These are phyloP conservation scores for Murraya paniculata DNA, from an alignment of 345 rosid species.

Conservation along the genomic window DNA sequence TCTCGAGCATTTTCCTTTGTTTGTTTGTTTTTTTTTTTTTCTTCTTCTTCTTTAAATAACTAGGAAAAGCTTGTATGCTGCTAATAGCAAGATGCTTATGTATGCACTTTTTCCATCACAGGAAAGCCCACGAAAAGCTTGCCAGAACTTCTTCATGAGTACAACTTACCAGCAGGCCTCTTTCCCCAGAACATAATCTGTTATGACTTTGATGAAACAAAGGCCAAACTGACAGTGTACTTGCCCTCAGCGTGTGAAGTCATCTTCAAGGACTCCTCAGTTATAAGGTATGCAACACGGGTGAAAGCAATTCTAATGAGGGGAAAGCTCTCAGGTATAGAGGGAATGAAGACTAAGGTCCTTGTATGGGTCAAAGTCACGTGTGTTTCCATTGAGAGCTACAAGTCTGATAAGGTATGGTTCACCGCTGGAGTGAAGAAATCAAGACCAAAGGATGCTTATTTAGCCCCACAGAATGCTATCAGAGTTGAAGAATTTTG, in stretches of 20 bases:
- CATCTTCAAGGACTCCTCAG: conserved; percentile 82
- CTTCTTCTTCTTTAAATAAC: background rate
- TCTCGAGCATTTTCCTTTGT: background rate
- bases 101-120: conserved; percentile 15
- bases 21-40: too few species aligned
- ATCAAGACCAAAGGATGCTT: conserved; percentile 68
- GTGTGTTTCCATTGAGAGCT: conserved; percentile 60
- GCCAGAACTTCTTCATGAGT: conserved; percentile 86
- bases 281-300: conserved; percentile 71
- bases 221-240: conserved; percentile 77
- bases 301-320: conserved; percentile 71
- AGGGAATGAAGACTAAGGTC: conserved; percentile 96
- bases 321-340: conserved; percentile 76
- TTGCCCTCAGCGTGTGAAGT: conserved; percentile 75
- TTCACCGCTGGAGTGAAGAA: conserved; percentile 93
- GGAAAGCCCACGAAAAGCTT: conserved; percentile 77
- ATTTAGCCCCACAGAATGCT: conserved; percentile 56
- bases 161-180: conserved; percentile 86
- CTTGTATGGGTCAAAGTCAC: conserved; percentile 94
- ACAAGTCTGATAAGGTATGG: conserved; percentile 90
- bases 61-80: background rate
- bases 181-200: conserved; percentile 85
- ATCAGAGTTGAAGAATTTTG: conserved; percentile 73
- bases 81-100: conserved; percentile 1
- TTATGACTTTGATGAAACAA: conserved; percentile 84